phyloP scores from a whole-genome alignment of 2,329 filamentous ascomycete species.

The Talaromyces atroroseus region DNA sequence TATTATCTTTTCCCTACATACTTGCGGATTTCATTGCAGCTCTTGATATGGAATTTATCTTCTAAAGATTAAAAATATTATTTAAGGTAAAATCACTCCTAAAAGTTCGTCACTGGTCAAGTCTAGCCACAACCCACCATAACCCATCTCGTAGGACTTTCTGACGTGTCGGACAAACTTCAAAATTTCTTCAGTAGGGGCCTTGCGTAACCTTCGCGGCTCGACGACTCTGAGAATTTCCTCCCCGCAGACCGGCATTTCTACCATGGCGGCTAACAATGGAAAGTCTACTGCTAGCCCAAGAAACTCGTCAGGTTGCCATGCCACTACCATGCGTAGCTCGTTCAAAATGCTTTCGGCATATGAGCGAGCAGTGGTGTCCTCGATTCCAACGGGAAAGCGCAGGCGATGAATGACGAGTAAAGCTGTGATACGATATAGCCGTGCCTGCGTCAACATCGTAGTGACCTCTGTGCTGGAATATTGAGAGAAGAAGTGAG shows the following conservation, averaged over 20 bases:
- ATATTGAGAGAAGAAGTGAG: constrained; percentile 18
- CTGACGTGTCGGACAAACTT: constrained; percentile 20
- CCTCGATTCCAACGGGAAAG: constrained; percentile 26
- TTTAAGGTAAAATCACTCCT: not conserved
- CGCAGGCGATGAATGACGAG: constrained; percentile 27
- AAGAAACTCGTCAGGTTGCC: constrained; percentile 11
- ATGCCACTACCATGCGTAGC: not conserved
- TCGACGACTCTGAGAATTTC: not conserved
- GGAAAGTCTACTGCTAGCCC: constrained; percentile 22
- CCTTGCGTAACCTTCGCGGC: not conserved
- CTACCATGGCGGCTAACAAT: constrained; percentile 21
- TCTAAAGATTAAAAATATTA: not conserved
- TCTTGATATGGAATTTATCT: too few species aligned
- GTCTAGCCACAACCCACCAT: constrained; percentile 21
- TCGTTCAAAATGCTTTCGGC: constrained; percentile 21
- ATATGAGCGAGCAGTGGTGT: constrained; percentile 18
- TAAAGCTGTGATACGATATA: constrained; percentile 25
- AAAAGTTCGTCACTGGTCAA: constrained; percentile 20
- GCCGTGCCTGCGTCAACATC: constrained; percentile 27
- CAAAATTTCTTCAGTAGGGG: constrained; percentile 17
- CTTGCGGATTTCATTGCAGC: too few species aligned
- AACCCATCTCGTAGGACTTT: constrained; percentile 16
- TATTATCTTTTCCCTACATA: too few species aligned
- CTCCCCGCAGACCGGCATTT: constrained; percentile 19
- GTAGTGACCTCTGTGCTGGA: constrained; percentile 21